A percentile compares a stretch with the other conserved stretches of the same genome.
These are phyloP conservation scores for Ogataea pini DNA, from an alignment of 805 yeast species.

Conservation along the genomic window DNA sequence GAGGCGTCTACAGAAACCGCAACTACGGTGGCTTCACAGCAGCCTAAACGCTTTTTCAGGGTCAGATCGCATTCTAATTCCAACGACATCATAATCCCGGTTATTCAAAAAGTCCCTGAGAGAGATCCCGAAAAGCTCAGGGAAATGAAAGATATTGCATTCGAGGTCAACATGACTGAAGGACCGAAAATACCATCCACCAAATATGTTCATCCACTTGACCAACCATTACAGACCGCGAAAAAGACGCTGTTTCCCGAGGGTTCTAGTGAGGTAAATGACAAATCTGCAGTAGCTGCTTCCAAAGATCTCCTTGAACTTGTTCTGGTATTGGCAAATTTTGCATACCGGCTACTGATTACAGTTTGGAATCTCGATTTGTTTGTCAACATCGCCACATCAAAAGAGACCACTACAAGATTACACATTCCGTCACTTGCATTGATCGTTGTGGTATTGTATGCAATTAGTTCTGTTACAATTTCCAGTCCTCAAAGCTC, in stretches of 20 bases:
- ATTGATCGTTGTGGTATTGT: slow-evolving; percentile 15
- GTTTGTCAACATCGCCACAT: slow-evolving; percentile 27
- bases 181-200: slow-evolving; percentile 12
- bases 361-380: slow-evolving; percentile 32
- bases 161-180: slow-evolving; percentile 26
- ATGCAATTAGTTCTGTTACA: slow-evolving; percentile 11
- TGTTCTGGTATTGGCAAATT: slow-evolving; percentile 8
- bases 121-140: slow-evolving; percentile 16
- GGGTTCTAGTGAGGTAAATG: background rate
- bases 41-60: slow-evolving; percentile 16
- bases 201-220: slow-evolving; percentile 34
- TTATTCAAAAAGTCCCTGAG: slow-evolving; percentile 4
- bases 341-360: slow-evolving; percentile 9
- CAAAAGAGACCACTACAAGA: slow-evolving; percentile 23
- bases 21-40: slow-evolving; percentile 10
- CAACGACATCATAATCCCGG: slow-evolving; percentile 14
- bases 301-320: slow-evolving; percentile 21
- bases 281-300: background rate
- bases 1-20: slow-evolving; percentile 16
- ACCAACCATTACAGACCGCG: slow-evolving; percentile 29
- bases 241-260: slow-evolving; percentile 3
- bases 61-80: slow-evolving; percentile 17
- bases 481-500: slow-evolving; percentile 6
- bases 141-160: slow-evolving; percentile 33
- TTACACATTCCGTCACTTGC: slow-evolving; percentile 32